Conservation (phyloP, 2,329 filamentous ascomycete species). For the Parastagonospora nodorum region DNA sequence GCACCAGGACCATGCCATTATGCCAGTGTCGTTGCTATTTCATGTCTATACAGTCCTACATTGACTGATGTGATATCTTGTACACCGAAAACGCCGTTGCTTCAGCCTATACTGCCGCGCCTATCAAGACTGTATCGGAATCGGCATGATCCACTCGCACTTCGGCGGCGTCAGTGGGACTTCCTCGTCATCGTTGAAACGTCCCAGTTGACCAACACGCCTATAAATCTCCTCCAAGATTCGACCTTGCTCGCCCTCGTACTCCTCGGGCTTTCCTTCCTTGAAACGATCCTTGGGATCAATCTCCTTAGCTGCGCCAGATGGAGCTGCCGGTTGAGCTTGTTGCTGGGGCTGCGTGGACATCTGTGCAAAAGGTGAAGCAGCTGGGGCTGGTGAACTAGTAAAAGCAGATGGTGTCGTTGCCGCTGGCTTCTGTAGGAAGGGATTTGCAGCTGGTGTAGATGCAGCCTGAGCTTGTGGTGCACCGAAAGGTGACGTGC, state of each 20-base stretch:
- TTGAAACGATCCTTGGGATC: conserved; percentile 58
- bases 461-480: conserved; percentile 13
- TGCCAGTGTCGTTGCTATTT: not conserved
- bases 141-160: conserved; percentile 63
- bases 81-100: not conserved
- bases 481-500: conserved; percentile 29
- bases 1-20: too few relatives aligned
- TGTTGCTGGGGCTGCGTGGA: conserved; percentile 9
- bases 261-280: conserved; percentile 62
- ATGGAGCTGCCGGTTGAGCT: conserved; percentile 66
- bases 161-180: conserved; percentile 81
- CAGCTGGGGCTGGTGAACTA: conserved; percentile 5
- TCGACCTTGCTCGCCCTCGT: conserved; percentile 62
- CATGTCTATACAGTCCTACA: not conserved
- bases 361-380: conserved; percentile 17
- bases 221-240: conserved; percentile 65
- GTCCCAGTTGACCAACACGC: conserved; percentile 66
- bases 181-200: conserved; percentile 69
- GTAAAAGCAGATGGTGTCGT: conserved; percentile 21
- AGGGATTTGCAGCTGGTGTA: conserved; percentile 24
- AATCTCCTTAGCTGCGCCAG: conserved; percentile 10
- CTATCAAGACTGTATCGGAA: not conserved
- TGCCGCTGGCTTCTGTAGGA: conserved; percentile 22
- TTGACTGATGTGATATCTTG: not conserved
- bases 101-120: too few relatives aligned